Conservation (phyloP, 805 yeast genomes). For the Pichia manshurica region DNA sequence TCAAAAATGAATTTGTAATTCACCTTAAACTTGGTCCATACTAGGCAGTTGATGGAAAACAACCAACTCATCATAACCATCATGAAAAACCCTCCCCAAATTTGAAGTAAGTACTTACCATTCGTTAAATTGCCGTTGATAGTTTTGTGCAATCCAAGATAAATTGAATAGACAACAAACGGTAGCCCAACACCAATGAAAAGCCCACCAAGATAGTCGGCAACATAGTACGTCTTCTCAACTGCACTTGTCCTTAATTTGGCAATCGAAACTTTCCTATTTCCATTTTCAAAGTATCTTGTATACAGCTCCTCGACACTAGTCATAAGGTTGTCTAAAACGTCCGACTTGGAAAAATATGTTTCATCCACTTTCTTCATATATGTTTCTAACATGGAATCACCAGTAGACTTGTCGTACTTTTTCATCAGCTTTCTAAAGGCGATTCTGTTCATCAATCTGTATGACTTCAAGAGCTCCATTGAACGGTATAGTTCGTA, state of each 20-base stretch:
- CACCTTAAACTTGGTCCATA: slow-evolving; percentile 70
- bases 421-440: slow-evolving; percentile 85
- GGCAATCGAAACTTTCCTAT: slow-evolving; percentile 66
- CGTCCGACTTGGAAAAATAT: slow-evolving; percentile 59
- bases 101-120: slow-evolving; percentile 61
- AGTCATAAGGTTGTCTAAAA: slow-evolving; percentile 55
- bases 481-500: slow-evolving; percentile 69
- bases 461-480: slow-evolving; percentile 63
- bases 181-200: slow-evolving; percentile 68
- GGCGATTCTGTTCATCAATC: slow-evolving; percentile 78
- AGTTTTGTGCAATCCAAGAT: slow-evolving; percentile 36
- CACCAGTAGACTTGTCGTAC: slow-evolving; percentile 67
- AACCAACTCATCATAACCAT: slow-evolving; percentile 53
- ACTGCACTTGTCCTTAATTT: slow-evolving; percentile 49
- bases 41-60: slow-evolving; percentile 61
- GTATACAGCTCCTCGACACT: slow-evolving; percentile 67
- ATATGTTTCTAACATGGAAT: slow-evolving; percentile 40
- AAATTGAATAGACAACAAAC: slow-evolving; percentile 53
- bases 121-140: slow-evolving; percentile 41
- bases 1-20: slow-evolving; percentile 93
- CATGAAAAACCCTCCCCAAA: slow-evolving; percentile 89
- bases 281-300: slow-evolving; percentile 60
- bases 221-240: slow-evolving; percentile 36
- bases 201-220: slow-evolving; percentile 59
- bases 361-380: slow-evolving; percentile 52